phyloP scores from a whole-genome alignment of 1,139 yeast species.

The Taphrina populina region DNA sequence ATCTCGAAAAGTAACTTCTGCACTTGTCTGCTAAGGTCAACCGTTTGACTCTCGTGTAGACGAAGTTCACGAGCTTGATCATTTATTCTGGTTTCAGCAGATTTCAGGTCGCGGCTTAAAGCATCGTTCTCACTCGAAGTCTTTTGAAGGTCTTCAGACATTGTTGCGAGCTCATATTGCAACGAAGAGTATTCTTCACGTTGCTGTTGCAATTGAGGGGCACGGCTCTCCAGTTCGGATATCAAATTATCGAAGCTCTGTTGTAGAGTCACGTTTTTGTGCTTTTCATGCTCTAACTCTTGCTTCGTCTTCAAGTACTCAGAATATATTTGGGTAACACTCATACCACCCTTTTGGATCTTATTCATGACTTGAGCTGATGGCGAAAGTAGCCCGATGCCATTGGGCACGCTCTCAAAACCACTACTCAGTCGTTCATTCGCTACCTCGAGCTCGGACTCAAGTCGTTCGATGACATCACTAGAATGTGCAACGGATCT shows the following conservation, averaged over 20 bases:
- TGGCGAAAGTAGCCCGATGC: conserved; percentile 47
- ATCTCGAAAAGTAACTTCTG: conserved; percentile 69
- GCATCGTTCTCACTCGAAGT: conserved; percentile 51
- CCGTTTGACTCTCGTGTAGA: conserved; percentile 50
- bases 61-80: conserved; percentile 45
- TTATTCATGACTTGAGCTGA: conserved; percentile 52
- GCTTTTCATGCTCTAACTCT: conserved; percentile 66
- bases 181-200: conserved; percentile 54
- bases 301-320: conserved; percentile 64
- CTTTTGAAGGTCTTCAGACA: conserved; percentile 52
- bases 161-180: conserved; percentile 56
- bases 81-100: conserved; percentile 40
- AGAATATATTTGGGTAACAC: conserved; percentile 66
- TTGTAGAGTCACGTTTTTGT: conserved; percentile 69
- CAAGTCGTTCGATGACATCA: conserved; percentile 39
- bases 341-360: conserved; percentile 55
- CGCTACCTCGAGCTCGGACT: conserved; percentile 32
- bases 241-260: conserved; percentile 69
- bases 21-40: conserved; percentile 77
- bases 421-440: conserved; percentile 34
- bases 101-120: conserved; percentile 44
- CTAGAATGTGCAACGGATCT: conserved; percentile 44
- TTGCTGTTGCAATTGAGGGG: conserved; percentile 74
- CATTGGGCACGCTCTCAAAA: conserved; percentile 21
- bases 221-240: conserved; percentile 72